Evolutionary conservation across 345 rosid species (phyloP), one percentile per base, ranked within the genome.

Genomic region (Populus alba): DNA sequence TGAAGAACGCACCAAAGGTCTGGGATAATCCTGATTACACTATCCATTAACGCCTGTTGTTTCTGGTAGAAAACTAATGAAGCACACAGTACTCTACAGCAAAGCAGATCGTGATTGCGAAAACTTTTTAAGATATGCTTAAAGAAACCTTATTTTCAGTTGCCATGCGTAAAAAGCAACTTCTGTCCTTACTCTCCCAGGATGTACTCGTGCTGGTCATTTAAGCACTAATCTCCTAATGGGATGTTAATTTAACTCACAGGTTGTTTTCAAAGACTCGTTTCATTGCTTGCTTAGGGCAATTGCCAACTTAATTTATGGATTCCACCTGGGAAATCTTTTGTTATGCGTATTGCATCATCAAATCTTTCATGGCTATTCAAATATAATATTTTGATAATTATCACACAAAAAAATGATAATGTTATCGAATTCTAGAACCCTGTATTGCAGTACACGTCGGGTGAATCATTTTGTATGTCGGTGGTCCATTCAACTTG

Each of bases 1-100:
- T 71, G 59, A 77, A 79, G 79, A 51, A 71, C 81, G 78, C 27
- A n/a, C 15, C 75, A 53, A 25, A 53, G 51, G 31, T 18, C 59
- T 51, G 59, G 59, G 20, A 53, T 18, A 53, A 53, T 20, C 23
- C n/a, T 53, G 12, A 35, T 10, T 69, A 5, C 4, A 2, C 18
- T 7, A 22, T 8, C 51, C 49, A 9, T 0, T 11, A 55, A 51
- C 1, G 20, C 13, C 43, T 23, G 25, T 35, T 51, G 23, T 41
- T 63, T 11, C 33, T 10, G 31, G 59, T 63, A 17, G 55, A 63
- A 38, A 38, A 61, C 17, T 16, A n/a, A 38, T 74, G 27, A 63
- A 63, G 57, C 41, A 72, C 13, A 57, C 22, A 0, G 3, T 75
- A 5, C 61, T 31, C 43, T 31, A 43, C 59, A 75, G 61, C 6